Percentiles rank a stretch among this genome's conserved stretches.
phyloP scores from a whole-genome alignment of 169 alveolate genomes.

The Plasmodium berghei region DNA sequence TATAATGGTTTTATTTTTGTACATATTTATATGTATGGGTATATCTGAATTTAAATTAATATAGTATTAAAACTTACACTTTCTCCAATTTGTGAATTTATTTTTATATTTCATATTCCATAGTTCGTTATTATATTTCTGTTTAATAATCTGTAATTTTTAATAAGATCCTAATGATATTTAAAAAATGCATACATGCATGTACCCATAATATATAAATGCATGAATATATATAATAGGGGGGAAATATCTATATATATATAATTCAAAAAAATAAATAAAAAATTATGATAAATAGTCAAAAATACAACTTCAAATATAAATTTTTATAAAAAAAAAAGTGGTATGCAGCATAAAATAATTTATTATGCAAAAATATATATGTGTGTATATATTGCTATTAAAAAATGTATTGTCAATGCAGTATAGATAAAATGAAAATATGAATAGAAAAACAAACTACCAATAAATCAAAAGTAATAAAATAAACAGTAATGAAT shows the following conservation, averaged over 20 bases:
- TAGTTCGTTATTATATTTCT: background rate
- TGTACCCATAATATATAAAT: background rate
- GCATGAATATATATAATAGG: background rate
- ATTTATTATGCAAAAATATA: slow-evolving; percentile 6
- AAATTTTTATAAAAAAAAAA: background rate
- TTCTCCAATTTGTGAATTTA: background rate
- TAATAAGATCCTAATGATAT: background rate
- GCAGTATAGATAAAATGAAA: no score
- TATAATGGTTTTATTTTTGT: no score
- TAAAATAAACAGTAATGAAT: no score
- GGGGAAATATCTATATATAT: background rate
- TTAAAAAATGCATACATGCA: background rate
- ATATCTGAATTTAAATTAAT: no score
- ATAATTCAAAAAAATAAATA: background rate
- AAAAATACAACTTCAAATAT: background rate
- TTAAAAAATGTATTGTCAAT: no score
- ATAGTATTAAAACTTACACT: background rate
- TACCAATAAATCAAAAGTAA: no score
- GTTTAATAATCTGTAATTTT: background rate
- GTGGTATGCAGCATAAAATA: background rate
- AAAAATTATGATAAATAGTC: background rate
- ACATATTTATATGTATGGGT: no score
- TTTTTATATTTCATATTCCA: background rate
- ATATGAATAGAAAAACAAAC: no score
- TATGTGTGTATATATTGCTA: slow-evolving; percentile 5